Evolutionary conservation across 768 basidiomycete genomes (phyloP).

Genomic region (Kwoniella newhampshirensis): DNA sequence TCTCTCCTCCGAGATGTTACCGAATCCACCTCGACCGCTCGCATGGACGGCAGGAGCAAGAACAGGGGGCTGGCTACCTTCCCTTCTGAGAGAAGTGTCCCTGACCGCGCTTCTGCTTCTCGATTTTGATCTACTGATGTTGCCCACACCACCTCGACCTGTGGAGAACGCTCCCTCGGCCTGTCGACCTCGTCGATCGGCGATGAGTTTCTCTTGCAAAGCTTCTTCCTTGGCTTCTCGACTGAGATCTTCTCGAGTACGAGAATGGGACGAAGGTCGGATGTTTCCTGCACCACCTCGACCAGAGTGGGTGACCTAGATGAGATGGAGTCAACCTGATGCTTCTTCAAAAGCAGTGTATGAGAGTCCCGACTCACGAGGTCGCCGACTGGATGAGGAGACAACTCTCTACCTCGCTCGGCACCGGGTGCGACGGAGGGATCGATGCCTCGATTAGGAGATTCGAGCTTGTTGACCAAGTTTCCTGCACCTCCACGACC

Average conservation of each 20-base stretch:
- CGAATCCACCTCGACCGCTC: conserved; percentile 48
- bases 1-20: conserved; percentile 43
- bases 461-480: conserved; percentile 27
- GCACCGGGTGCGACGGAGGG: conserved; percentile 29
- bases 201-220: conserved; percentile 43
- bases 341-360: neutral
- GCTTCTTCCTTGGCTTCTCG: conserved; percentile 37
- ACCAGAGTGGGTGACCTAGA: conserved; percentile 58
- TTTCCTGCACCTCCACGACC: conserved; percentile 51
- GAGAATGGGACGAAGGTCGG: conserved; percentile 61
- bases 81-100: conserved; percentile 9
- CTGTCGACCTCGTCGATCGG: conserved; percentile 44
- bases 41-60: conserved; percentile 22
- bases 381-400: conserved; percentile 29
- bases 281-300: conserved; percentile 85
- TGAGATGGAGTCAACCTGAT: neutral
- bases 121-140: conserved; percentile 38
- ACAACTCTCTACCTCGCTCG: conserved; percentile 46
- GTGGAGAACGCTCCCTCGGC: conserved; percentile 45
- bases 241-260: conserved; percentile 54
- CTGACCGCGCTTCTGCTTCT: conserved; percentile 32
- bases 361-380: conserved; percentile 19
- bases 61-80: conserved; percentile 14
- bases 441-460: conserved; percentile 42
- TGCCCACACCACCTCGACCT: conserved; percentile 53